Conservation (phyloP, 345 rosid genomes). For the Brassica cretica region DNA sequence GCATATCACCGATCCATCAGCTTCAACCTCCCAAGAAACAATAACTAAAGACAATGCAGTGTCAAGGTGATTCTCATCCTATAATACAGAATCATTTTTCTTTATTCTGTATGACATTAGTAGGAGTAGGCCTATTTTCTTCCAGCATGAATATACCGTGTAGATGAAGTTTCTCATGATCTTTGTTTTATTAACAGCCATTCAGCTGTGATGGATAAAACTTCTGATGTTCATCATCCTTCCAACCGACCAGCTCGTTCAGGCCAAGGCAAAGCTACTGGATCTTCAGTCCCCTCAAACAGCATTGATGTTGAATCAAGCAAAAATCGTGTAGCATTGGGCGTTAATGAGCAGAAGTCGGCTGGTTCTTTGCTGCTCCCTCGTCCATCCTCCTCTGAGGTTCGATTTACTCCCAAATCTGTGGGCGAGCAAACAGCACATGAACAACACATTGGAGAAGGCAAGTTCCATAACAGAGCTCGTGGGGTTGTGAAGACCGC, state of each 20-base stretch:
- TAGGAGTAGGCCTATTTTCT: background rate
- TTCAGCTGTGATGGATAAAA: constrained; percentile 46
- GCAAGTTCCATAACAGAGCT: constrained; percentile 51
- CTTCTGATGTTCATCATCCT: constrained; percentile 40
- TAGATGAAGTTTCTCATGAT: constrained; percentile 14
- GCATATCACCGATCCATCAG: constrained; percentile 50
- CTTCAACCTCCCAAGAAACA: constrained; percentile 46
- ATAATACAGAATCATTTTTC: constrained; percentile 3
- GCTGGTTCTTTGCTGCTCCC: constrained; percentile 42
- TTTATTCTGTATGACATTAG: constrained; percentile 10
- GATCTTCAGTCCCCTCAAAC: constrained; percentile 40
- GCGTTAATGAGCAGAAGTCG: constrained; percentile 47
- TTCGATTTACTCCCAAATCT: constrained; percentile 60
- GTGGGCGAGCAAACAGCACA: constrained; percentile 45
- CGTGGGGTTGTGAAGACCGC: constrained; percentile 59
- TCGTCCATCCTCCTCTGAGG: constrained; percentile 56
- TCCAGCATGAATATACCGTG: background rate
- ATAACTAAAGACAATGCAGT: constrained; percentile 49
- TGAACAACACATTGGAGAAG: constrained; percentile 52
- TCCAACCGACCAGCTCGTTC: constrained; percentile 40
- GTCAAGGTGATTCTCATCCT: constrained; percentile 49
- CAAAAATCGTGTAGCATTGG: constrained; percentile 46
- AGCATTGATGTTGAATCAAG: constrained; percentile 43
- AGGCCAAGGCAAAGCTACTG: constrained; percentile 46
- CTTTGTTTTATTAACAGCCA: constrained; percentile 44